Evolutionary conservation across 2,329 filamentous ascomycete genomes (phyloP).

Genomic region (Neofusicoccum laricinum): DNA sequence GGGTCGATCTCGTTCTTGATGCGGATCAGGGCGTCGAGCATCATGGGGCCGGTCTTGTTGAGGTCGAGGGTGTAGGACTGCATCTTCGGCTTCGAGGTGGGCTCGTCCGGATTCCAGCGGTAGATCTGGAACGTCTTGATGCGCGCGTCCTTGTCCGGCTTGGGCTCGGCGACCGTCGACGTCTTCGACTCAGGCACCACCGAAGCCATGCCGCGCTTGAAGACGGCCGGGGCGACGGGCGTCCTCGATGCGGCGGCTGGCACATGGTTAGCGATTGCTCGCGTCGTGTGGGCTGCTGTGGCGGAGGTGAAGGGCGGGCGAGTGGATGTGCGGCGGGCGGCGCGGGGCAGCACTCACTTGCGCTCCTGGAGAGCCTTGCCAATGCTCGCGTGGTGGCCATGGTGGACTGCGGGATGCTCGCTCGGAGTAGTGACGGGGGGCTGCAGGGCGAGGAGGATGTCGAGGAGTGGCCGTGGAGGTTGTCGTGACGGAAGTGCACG

Average conservation of each 20-base stretch:
- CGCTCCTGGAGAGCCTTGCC: slow-evolving; percentile 35
- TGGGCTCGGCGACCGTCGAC: slow-evolving; percentile 61
- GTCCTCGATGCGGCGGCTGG: slow-evolving; percentile 29
- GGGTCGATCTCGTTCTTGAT: slow-evolving; percentile 99
- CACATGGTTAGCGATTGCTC: slow-evolving; percentile 15
- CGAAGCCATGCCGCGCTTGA: slow-evolving; percentile 35
- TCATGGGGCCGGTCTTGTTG: slow-evolving; percentile 99
- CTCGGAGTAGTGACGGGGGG: slow-evolving; percentile 1
- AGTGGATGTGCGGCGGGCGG: background rate
- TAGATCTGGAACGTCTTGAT: slow-evolving; percentile 98
- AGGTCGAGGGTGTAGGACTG: slow-evolving; percentile 92
- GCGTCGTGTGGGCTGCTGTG: background rate
- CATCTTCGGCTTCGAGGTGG: slow-evolving; percentile 90
- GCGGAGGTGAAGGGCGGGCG: background rate
- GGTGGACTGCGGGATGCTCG: slow-evolving; percentile 8
- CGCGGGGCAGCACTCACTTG: slow-evolving; percentile 27
- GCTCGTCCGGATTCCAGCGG: slow-evolving; percentile 95
- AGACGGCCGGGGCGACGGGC: slow-evolving; percentile 29
- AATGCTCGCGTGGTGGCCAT: slow-evolving; percentile 39
- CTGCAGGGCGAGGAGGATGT: background rate
- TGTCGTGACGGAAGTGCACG: slow-evolving; percentile 11
- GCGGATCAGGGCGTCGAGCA: slow-evolving; percentile 91
- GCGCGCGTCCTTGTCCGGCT: slow-evolving; percentile 54
- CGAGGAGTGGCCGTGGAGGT: background rate
- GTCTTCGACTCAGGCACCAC: slow-evolving; percentile 52